Conservation (phyloP, 2,329 filamentous ascomycete species). For the Daldinia eschscholtzii region DNA sequence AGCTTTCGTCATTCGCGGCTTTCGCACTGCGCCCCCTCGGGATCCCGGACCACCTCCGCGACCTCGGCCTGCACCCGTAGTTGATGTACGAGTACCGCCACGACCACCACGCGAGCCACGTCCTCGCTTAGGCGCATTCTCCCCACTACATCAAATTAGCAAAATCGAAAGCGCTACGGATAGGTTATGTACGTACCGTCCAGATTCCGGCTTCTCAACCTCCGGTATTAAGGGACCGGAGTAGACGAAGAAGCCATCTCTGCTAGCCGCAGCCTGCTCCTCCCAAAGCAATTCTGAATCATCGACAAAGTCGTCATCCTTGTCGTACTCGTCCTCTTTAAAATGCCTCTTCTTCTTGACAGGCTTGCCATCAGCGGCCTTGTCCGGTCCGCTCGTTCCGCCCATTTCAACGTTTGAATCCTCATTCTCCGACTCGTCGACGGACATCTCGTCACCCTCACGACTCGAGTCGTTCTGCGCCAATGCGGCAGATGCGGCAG, state of each 20-base stretch:
- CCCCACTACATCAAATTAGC: constrained; percentile 68
- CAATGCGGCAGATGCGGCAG: constrained; percentile 86
- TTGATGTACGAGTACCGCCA: constrained; percentile 69
- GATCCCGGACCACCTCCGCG: constrained; percentile 59
- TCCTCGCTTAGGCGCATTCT: constrained; percentile 79
- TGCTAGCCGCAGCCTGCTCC: constrained; percentile 91
- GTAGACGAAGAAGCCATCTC: constrained; percentile 98
- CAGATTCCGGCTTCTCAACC: constrained; percentile 76
- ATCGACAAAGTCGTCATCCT: constrained; percentile 87
- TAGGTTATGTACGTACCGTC: constrained; percentile 58
- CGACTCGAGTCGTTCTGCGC: constrained; percentile 78
- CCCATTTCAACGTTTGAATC: constrained; percentile 93
- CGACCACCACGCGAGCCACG: constrained; percentile 64
- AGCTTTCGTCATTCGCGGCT: constrained; percentile 87
- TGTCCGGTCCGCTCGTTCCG: constrained; percentile 72
- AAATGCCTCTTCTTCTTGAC: constrained; percentile 83
- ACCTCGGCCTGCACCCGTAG: constrained; percentile 64
- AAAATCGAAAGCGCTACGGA: constrained; percentile 26
- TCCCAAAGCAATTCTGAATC: constrained; percentile 97
- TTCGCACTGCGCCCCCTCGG: constrained; percentile 79
- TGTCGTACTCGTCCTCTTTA: constrained; percentile 86
- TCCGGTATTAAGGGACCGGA: constrained; percentile 91
- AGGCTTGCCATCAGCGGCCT: constrained; percentile 69
- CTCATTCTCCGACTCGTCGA: constrained; percentile 79
- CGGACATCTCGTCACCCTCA: constrained; percentile 85